These are phyloP conservation scores for Magnaporthiopsis poae DNA, from an alignment of 2,329 filamentous ascomycete genomes.

Conservation along the genomic window DNA sequence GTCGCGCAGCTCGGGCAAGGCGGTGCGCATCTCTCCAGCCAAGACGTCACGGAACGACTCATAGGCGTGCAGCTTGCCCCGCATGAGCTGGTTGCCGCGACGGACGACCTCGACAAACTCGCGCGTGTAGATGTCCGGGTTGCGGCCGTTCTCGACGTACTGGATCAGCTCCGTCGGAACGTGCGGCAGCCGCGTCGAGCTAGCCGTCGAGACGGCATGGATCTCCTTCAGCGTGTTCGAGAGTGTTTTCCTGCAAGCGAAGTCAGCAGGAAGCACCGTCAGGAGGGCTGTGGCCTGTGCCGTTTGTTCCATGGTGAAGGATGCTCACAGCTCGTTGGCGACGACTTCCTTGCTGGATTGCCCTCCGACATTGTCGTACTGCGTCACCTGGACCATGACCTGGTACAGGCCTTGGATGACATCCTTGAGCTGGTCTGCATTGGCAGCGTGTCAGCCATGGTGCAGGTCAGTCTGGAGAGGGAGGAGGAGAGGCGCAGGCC, in stretches of 20 bases:
- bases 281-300: background rate
- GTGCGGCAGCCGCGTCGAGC: conserved; percentile 30
- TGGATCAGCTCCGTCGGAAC: conserved; percentile 55
- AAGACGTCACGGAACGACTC: conserved; percentile 51
- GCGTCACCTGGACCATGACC: conserved; percentile 51
- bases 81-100: conserved; percentile 55
- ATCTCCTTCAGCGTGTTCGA: conserved; percentile 29
- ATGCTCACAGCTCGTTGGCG: conserved; percentile 37
- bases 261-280: background rate
- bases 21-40: conserved; percentile 45
- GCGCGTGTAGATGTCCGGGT: conserved; percentile 65
- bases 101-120: conserved; percentile 63
- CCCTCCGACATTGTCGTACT: conserved; percentile 42
- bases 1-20: conserved; percentile 48
- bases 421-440: conserved; percentile 47
- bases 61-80: conserved; percentile 55
- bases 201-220: conserved; percentile 21
- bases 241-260: conserved; percentile 21
- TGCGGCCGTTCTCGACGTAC: conserved; percentile 62
- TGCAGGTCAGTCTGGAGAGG: background rate
- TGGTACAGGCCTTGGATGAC: conserved; percentile 56
- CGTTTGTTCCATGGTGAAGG: background rate
- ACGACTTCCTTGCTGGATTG: conserved; percentile 47
- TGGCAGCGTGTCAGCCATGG: background rate
- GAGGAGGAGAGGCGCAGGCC: background rate